These are phyloP conservation scores for Platanus orientalis DNA, from an alignment of 164 flowering plant genomes.

Conservation along the genomic window DNA sequence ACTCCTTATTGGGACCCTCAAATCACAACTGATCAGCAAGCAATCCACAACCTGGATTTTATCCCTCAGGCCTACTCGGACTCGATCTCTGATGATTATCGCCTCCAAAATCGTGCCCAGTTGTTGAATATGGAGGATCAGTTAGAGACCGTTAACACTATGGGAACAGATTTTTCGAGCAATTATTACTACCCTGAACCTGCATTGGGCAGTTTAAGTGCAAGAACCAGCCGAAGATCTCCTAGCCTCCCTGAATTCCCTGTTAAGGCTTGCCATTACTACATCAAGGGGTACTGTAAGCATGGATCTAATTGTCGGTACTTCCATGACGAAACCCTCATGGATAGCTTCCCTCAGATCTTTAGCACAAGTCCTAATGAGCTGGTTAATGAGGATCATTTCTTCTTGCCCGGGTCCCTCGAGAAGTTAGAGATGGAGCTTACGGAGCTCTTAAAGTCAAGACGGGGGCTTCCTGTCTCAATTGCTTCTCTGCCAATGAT, in stretches of 20 bases:
- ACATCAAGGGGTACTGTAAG: slow-evolving; percentile 73
- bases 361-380: slow-evolving; percentile 29
- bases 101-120: slow-evolving; percentile 35
- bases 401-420: slow-evolving; percentile 60
- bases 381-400: slow-evolving; percentile 37
- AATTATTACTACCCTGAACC: slow-evolving; percentile 36
- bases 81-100: slow-evolving; percentile 31
- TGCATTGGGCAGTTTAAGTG: slow-evolving; percentile 27
- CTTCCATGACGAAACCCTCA: slow-evolving; percentile 44
- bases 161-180: slow-evolving; percentile 20
- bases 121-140: slow-evolving; percentile 46
- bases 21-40: slow-evolving; percentile 26
- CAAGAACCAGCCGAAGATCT: slow-evolving; percentile 32
- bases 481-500: slow-evolving; percentile 83
- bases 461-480: slow-evolving; percentile 70
- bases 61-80: slow-evolving; percentile 27
- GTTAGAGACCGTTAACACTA: slow-evolving; percentile 28
- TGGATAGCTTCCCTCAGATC: slow-evolving; percentile 40
- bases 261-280: slow-evolving; percentile 62
- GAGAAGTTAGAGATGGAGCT: slow-evolving; percentile 74
- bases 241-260: slow-evolving; percentile 37
- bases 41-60: slow-evolving; percentile 25
- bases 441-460: slow-evolving; percentile 56
- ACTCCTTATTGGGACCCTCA: slow-evolving; percentile 50
- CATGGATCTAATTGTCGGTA: slow-evolving; percentile 78